Evolutionary conservation across 2,329 filamentous ascomycete species (phyloP), one percentile per base, ranked within the genome.

Genomic region (Talaromyces sp.): DNA sequence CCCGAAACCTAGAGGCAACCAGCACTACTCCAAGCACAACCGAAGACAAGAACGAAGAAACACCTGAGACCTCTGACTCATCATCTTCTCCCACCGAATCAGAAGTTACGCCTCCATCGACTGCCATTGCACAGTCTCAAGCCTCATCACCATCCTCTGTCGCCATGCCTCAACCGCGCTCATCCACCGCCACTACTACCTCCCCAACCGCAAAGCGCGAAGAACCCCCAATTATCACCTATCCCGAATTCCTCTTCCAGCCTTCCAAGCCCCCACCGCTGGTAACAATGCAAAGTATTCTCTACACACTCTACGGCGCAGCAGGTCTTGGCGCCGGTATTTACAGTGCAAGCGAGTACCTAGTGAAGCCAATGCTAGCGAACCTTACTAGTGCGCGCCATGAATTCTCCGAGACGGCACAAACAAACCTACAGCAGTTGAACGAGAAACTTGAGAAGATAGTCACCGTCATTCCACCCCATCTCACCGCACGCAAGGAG

Each of bases 241-340:
- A 87, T 63, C 84, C 84, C 3, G 84, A 87, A 66, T 87, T 86
- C 62, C 78, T 87, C 36, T 74, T 83, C 40, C 77, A 84, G 55
- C 75, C 82, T 9, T 74, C 78, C 56, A 83, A 83, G 58, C 82
- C 82, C 9, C 82, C 84, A 13, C 84, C 84, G 0, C 75, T 87
- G 16, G 79, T 87, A 29, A 85, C 83, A 6, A 76, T 83, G 45
- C 70, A 73, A n/a, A 79, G 79, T 30, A 71, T 86, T 4, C 64
- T 83, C 29, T 83, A 79, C 58, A 82, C 83, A 2, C 71, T 82
- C 49, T 86, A 86, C 57, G 74, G 79, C 17, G 75, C 82, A 10
- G 80, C 80, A 9, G 83, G 80, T 3, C 64, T 84, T 5, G 80
- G 80, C 17, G 78, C 82, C 3, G 75, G 77, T 13, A 70, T 83